Evolutionary conservation across 495 filamentous ascomycete genomes (phyloP).

Genomic region (Lichina pygmaea): DNA sequence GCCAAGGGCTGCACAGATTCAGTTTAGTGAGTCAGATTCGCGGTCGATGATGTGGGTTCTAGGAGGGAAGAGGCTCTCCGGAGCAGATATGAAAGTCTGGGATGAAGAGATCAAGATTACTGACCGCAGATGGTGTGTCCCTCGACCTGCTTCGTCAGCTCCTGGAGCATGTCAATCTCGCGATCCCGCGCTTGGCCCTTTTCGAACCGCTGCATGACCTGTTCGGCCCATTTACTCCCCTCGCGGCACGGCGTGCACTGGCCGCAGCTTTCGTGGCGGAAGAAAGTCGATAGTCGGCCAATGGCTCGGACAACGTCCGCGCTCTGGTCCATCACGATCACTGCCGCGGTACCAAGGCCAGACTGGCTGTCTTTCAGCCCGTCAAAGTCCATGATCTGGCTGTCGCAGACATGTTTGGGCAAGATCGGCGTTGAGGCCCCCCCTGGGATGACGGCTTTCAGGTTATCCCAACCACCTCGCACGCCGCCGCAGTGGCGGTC

Average conservation of each 20-base stretch:
- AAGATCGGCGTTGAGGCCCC: constrained; percentile 91
- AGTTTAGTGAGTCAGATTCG: not conserved
- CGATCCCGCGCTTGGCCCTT: constrained; percentile 62
- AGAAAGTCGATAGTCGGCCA: constrained; percentile 78
- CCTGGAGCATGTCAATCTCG: constrained; percentile 98
- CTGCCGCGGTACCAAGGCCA: constrained; percentile 89
- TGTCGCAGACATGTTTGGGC: constrained; percentile 61
- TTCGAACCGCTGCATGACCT: constrained; percentile 94
- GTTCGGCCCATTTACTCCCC: constrained; percentile 90
- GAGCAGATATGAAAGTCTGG: not conserved
- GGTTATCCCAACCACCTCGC: constrained; percentile 89
- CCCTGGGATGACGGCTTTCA: constrained; percentile 82
- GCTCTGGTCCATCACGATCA: constrained; percentile 97
- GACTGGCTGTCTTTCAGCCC: constrained; percentile 92
- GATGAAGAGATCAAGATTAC: constrained; percentile 3
- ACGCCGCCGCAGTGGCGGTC: constrained; percentile 96
- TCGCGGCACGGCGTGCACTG: constrained; percentile 97
- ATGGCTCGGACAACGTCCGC: constrained; percentile 88
- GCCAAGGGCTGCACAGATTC: constrained; percentile 33
- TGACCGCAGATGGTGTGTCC: constrained; percentile 90
- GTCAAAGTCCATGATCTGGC: constrained; percentile 98
- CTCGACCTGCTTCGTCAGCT: constrained; percentile 97
- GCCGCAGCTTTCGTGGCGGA: constrained; percentile 92
- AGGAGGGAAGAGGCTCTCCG: not conserved
- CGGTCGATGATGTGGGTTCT: not conserved